These are phyloP conservation scores for Allantophomopsis lycopodina DNA, from an alignment of 2,329 filamentous ascomycete species.

Conservation along the genomic window DNA sequence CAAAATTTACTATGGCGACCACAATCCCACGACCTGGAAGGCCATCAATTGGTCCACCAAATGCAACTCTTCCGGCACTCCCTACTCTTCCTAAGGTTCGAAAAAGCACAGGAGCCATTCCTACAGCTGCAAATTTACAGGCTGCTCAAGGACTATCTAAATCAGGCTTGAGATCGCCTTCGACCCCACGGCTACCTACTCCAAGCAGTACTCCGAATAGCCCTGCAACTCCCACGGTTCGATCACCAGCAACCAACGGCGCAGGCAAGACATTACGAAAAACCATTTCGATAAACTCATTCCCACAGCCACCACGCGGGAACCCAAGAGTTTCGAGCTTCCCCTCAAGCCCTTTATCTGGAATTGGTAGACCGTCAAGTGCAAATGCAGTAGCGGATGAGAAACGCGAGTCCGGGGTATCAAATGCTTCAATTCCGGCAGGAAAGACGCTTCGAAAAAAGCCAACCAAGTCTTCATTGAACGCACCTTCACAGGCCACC, in stretches of 20 bases:
- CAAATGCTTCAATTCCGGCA: conserved; percentile 6
- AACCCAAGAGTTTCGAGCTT: conserved; percentile 43
- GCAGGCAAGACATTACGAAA: conserved; percentile 65
- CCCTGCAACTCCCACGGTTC: conserved; percentile 37
- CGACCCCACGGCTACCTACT: conserved; percentile 37
- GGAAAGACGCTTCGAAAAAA: conserved; percentile 12
- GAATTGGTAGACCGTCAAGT: conserved; percentile 7
- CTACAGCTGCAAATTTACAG: conserved; percentile 17
- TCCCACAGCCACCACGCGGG: conserved; percentile 75
- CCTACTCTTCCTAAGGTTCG: conserved; percentile 55
- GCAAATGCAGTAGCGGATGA: conserved; percentile 1
- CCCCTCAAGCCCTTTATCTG: conserved; percentile 45
- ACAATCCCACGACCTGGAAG: conserved; percentile 40
- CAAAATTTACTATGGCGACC: conserved; percentile 33
- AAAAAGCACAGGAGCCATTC: conserved; percentile 42
- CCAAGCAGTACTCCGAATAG: conserved; percentile 18
- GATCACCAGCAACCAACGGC: conserved; percentile 38
- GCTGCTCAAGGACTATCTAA: conserved; percentile 25
- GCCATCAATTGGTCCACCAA: conserved; percentile 57
- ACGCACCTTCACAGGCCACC: conserved; percentile 19
- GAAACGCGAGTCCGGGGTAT: conserved; percentile 12
- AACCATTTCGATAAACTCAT: conserved; percentile 85
- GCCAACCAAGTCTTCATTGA: conserved; percentile 14
- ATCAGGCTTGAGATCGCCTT: conserved; percentile 44
- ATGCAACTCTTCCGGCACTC: conserved; percentile 58